phyloP scores from a whole-genome alignment of 257 asterid species.

The Echium plantagineum region DNA sequence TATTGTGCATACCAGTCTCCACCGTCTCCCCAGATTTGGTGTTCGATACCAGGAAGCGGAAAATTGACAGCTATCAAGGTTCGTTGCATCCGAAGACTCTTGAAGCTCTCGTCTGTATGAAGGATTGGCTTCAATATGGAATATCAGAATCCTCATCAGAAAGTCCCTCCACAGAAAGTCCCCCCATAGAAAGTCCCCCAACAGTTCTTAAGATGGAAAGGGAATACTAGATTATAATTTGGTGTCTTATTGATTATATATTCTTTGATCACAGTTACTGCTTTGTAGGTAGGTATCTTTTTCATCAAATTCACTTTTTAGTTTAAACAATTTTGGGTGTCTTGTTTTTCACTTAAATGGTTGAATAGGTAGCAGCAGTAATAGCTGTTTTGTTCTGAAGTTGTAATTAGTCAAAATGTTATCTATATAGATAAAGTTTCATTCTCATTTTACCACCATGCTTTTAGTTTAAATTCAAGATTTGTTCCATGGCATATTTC shows the following conservation, averaged over 20 bases:
- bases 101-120: conserved; percentile 58
- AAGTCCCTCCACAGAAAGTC: not conserved
- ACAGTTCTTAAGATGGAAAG: not conserved
- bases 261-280: not conserved
- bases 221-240: not conserved
- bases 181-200: not conserved
- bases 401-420: not conserved
- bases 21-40: conserved; percentile 41
- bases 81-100: conserved; percentile 36
- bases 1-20: conserved; percentile 62
- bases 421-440: not conserved
- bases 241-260: not conserved
- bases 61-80: conserved; percentile 35
- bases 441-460: too few relatives aligned
- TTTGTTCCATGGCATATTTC: too few relatives aligned
- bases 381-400: not conserved
- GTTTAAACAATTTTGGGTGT: not conserved
- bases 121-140: conserved; percentile 65
- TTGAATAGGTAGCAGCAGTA: not conserved
- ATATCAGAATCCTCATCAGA: conserved; percentile 10
- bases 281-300: not conserved
- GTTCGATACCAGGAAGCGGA: conserved; percentile 37
- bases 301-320: not conserved
- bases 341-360: not conserved
- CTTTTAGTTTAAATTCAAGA: too few relatives aligned